A percentile compares a stretch with the other conserved stretches of the same genome.
Conservation (phyloP, 768 basidiomycete genomes). For the Boletus barrowsii region DNA sequence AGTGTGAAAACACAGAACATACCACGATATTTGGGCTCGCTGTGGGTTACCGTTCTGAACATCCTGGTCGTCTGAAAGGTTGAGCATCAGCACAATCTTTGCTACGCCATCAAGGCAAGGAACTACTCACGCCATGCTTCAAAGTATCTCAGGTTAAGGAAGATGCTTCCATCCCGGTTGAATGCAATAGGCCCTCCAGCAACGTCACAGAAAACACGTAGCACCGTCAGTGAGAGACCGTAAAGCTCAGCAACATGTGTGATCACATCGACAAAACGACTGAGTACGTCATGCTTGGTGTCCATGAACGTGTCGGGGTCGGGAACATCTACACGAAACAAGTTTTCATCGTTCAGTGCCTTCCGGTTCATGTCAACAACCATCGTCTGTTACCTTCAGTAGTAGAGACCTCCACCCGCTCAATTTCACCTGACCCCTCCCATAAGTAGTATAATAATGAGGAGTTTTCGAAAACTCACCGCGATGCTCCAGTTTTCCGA, state of each 20-base stretch:
- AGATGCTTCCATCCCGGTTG: slow-evolving; percentile 85
- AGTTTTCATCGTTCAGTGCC: neutral
- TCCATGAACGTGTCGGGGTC: slow-evolving; percentile 41
- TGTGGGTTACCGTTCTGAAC: neutral
- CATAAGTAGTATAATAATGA: neutral
- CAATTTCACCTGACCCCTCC: neutral
- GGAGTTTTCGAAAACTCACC: neutral
- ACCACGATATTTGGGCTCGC: neutral
- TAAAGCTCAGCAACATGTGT: slow-evolving; percentile 65
- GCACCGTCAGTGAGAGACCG: slow-evolving; percentile 59
- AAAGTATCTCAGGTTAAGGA: slow-evolving; percentile 80
- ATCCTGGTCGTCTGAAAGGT: neutral
- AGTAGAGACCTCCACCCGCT: neutral
- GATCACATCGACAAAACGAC: slow-evolving; percentile 69
- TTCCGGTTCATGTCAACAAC: neutral
- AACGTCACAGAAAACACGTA: slow-evolving; percentile 83
- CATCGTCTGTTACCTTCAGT: neutral
- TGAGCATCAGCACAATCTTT: too few species aligned
- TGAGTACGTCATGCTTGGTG: slow-evolving; percentile 48
- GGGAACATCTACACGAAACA: neutral
- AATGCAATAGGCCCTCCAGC: slow-evolving; percentile 83
- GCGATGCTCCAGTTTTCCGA: neutral
- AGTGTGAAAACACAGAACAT: neutral
- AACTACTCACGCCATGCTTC: slow-evolving; percentile 72
- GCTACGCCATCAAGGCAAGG: neutral